Base-by-base conservation (phyloP, 2,329 filamentous ascomycete species). In the Thielaviopsis musarum region DNA sequence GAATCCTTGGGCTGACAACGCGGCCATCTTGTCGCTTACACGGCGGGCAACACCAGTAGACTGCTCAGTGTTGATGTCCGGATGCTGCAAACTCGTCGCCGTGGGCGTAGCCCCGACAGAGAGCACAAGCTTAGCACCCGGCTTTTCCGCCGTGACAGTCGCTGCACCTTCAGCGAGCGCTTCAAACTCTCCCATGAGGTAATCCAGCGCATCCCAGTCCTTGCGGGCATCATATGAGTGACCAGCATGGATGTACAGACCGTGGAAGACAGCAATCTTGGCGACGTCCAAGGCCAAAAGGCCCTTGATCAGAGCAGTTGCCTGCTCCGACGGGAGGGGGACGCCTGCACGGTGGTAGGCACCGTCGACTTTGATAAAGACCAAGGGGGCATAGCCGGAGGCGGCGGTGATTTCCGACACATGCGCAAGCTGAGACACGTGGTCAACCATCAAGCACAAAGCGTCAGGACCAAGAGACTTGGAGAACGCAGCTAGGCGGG, bases 31-130 rank as follows among this genome's bases (percentile, higher is more conserved):
- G 15, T 56, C 56, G n/a, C 41, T 52, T 7, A 59, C 54, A 19
- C 54, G 41, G 15, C 28, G 19, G 13, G 70, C 67, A 5, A 69
- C 66, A 0, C 68, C 70, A 4, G 70, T 69, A 9, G 24, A 22
- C 6, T 22, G n/a, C 10, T 28, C 22, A 6, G 49, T 34, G 13
- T 64, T 59, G 59, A 73, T 58, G 62, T 65, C 60, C 62, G 71
- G 71, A 64, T 86, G 82, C 66, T 87, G 81, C 26, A 84, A 74
- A 10, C 82, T 77, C 0, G 83, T 82, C 1, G 83, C 81, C 0
- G 87, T 90, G 0, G 88, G 88, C 19, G 87, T 88, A 0, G 88
- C 87, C 5, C 88, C 88, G 0, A 89, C 83, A 0, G 84, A 87
- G 2, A 91, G 73, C 0, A 82, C 73, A 17, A 79, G 68, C 2